phyloP scores from a whole-genome alignment of 2,329 filamentous ascomycete species.

The Thelonectria blattea region DNA sequence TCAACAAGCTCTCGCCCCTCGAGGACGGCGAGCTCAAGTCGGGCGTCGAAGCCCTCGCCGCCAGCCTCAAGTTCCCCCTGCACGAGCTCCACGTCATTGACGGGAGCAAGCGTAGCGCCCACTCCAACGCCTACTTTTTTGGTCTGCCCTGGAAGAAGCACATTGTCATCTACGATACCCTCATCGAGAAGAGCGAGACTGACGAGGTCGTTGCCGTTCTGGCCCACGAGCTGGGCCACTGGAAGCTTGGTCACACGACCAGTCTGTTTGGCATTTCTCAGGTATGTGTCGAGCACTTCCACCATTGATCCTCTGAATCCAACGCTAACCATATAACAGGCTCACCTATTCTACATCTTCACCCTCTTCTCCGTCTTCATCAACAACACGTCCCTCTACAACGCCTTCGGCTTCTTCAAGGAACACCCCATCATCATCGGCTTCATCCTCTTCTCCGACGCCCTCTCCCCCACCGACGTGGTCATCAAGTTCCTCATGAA shows the following conservation, averaged over 20 bases:
- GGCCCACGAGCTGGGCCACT: constrained; percentile 95
- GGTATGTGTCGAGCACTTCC: constrained; percentile 50
- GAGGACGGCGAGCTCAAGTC: constrained; percentile 87
- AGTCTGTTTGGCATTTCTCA: constrained; percentile 86
- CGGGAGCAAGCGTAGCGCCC: constrained; percentile 83
- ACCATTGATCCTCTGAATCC: constrained; percentile 34
- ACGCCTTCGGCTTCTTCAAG: constrained; percentile 85
- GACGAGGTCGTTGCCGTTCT: constrained; percentile 94
- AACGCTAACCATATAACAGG: constrained; percentile 53
- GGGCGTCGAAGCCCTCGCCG: constrained; percentile 82
- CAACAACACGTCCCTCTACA: constrained; percentile 90
- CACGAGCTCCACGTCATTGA: constrained; percentile 94
- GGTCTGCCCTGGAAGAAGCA: constrained; percentile 99
- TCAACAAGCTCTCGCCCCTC: constrained; percentile 97
- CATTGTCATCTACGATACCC: constrained; percentile 98
- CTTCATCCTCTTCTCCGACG: constrained; percentile 96
- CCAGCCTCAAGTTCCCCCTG: constrained; percentile 87
- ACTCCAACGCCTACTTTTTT: constrained; percentile 95
- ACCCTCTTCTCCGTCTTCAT: constrained; percentile 96
- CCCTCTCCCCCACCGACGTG: constrained; percentile 93
- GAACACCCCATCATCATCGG: constrained; percentile 93
- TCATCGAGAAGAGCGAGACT: constrained; percentile 92
- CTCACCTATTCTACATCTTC: constrained; percentile 96
- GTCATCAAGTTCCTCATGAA: constrained; percentile 96
- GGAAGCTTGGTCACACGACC: constrained; percentile 94